Conservation (phyloP, 192 early-diverging fungal species). For the Dissophora globulifera region DNA sequence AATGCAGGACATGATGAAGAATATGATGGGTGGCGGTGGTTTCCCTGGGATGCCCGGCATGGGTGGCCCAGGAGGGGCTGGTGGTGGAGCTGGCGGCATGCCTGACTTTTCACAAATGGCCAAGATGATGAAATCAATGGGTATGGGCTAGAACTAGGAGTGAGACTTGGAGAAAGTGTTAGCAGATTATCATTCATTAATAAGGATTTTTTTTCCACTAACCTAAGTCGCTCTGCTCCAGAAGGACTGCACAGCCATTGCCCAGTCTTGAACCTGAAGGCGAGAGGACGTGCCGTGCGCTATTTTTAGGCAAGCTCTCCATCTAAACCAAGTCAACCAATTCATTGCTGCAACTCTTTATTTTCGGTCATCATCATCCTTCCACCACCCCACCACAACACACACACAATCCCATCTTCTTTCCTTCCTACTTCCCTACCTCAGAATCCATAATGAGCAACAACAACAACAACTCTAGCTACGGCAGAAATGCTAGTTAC, state of each 20-base stretch:
- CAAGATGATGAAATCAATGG: conserved; percentile 82
- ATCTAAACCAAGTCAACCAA: not conserved
- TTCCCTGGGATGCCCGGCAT: conserved; percentile 32
- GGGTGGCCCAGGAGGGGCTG: conserved; percentile 12
- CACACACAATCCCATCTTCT: too few species aligned
- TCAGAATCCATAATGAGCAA: not conserved
- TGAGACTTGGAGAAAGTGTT: too few species aligned
- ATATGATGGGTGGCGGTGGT: conserved; percentile 31
- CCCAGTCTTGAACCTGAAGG: too few species aligned
- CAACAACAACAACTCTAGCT: conserved; percentile 4
- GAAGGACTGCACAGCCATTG: too few species aligned
- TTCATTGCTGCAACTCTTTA: not conserved
- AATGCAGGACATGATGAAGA: conserved; percentile 80
- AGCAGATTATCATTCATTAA: too few species aligned
- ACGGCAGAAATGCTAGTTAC: conserved; percentile 12
- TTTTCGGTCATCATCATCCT: not conserved
- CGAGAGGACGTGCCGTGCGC: not conserved
- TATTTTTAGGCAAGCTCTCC: not conserved
- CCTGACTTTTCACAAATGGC: conserved; percentile 75
- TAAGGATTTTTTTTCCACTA: too few species aligned
- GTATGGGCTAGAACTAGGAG: conserved; percentile 43
- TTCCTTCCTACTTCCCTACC: not conserved
- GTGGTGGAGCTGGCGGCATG: conserved; percentile 57
- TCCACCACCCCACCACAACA: too few species aligned
- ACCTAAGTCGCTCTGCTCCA: too few species aligned